Evolutionary conservation across 2,329 filamentous ascomycete species (phyloP), one percentile per base, ranked within the genome.

Genomic region (Pseudofabraea citricarpa): DNA sequence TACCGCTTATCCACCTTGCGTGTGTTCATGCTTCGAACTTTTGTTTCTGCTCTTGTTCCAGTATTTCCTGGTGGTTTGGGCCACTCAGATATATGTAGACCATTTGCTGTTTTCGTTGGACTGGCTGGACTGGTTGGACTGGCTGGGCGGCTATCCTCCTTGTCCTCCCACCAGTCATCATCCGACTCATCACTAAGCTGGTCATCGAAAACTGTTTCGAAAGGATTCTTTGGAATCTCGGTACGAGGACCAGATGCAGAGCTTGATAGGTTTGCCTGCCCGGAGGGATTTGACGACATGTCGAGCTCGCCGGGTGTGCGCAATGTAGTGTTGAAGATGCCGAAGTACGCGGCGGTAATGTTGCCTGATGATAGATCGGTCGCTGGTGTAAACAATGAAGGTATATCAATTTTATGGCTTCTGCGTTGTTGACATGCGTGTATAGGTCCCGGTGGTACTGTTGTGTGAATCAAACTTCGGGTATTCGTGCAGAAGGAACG

Each of bases 121-220:
- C 10, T 27, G 7, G 33, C 15, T 37, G 38, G 18, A 21, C 47
- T 45, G 9, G 36, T 32, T 16, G 43, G 23, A 33, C 12, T 23
- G 6, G 33, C 39, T 20, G 43, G 26, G 10, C 31, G 41, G 15
- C 41, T 37, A 21, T 56, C 48, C 1, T 59, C 58, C 12, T 58
- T 56, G 26, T 58, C 50, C 56, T 58, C 50, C 58, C 60, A 61
- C 54, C 55, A 59, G 36, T 57, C 59, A 39, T 58, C 54, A 18
- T 50, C 52, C 21, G 50, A 45, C 20, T 55, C 51, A 10, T 55
- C 50, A 12, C 37, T 51, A 35, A 55, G 52, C 27, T 41, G 19
- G 13, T 33, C 43, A 23, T 49, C 48, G 18, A 55, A 56, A 16
- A 47, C 21, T 18, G 50, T 49, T 41, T 55, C 37, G 43, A 55